Conservation (phyloP, 2,329 filamentous ascomycete species). For the Penicillium hesseltinei region DNA sequence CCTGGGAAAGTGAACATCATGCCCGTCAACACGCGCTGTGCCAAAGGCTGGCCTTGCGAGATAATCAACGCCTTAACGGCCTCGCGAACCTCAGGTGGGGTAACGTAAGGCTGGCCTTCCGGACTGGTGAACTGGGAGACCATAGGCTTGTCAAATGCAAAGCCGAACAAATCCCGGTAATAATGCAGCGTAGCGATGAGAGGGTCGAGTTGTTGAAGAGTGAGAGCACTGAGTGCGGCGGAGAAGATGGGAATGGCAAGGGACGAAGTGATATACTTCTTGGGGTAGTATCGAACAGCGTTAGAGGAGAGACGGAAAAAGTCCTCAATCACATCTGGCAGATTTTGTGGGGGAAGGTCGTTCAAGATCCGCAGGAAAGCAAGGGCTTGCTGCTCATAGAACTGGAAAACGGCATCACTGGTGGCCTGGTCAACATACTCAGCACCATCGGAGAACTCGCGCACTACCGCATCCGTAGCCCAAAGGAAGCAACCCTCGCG, state of each 20-base stretch:
- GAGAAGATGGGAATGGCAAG: slow-evolving; percentile 81
- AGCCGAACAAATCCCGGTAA: slow-evolving; percentile 84
- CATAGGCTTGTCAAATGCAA: slow-evolving; percentile 71
- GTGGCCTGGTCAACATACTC: slow-evolving; percentile 81
- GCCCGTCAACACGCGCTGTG: slow-evolving; percentile 87
- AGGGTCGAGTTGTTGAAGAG: slow-evolving; percentile 86
- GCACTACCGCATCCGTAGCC: slow-evolving; percentile 91
- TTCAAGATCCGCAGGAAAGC: slow-evolving; percentile 87
- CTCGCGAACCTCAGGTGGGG: slow-evolving; percentile 67
- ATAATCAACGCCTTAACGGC: slow-evolving; percentile 71
- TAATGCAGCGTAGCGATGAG: slow-evolving; percentile 91
- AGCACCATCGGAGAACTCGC: slow-evolving; percentile 89
- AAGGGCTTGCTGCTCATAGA: slow-evolving; percentile 90
- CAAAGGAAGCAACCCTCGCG: slow-evolving; percentile 97
- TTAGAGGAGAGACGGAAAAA: slow-evolving; percentile 94
- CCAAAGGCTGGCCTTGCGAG: slow-evolving; percentile 70
- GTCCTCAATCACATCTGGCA: slow-evolving; percentile 85
- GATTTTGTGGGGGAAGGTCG: slow-evolving; percentile 72
- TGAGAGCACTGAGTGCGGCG: slow-evolving; percentile 80
- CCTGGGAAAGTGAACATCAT: slow-evolving; percentile 99
- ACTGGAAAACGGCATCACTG: slow-evolving; percentile 83
- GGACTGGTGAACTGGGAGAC: slow-evolving; percentile 59
- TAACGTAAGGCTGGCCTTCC: slow-evolving; percentile 58
- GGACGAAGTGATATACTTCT: slow-evolving; percentile 74
- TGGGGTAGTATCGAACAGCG: slow-evolving; percentile 87